Conservation (phyloP, 148 eudicot species). For the Euryodendron excelsum region DNA sequence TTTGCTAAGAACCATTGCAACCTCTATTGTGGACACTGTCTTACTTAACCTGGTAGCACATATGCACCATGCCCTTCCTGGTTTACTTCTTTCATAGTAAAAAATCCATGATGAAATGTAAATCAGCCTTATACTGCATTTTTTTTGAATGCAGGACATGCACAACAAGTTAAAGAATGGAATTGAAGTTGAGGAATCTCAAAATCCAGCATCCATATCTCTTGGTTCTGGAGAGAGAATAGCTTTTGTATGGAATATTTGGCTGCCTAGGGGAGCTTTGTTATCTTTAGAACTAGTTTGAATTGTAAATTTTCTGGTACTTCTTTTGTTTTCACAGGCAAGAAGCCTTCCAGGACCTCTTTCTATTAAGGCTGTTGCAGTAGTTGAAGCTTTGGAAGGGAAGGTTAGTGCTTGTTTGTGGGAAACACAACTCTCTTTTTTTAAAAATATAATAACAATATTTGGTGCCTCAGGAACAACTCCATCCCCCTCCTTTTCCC, state of each 20-base stretch:
- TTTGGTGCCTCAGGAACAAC: background rate
- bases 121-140: slow-evolving; percentile 1
- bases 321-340: slow-evolving; percentile 43
- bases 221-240: slow-evolving; percentile 72
- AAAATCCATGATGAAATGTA: background rate
- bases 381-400: slow-evolving; percentile 84
- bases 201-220: slow-evolving; percentile 45
- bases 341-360: slow-evolving; percentile 70
- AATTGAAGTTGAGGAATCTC: slow-evolving; percentile 70
- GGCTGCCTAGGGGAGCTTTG: background rate
- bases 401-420: slow-evolving; percentile 50
- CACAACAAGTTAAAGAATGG: slow-evolving; percentile 85
- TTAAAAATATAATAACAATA: no score
- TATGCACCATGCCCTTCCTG: background rate
- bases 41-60: slow-evolving; percentile 61
- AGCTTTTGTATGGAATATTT: slow-evolving; percentile 52
- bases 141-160: slow-evolving; percentile 52
- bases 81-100: background rate
- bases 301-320: background rate
- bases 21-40: slow-evolving; percentile 64
- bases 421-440: background rate
- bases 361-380: slow-evolving; percentile 60
- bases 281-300: slow-evolving; percentile 5
- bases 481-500: background rate
- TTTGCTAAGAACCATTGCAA: slow-evolving; percentile 73